Evolutionary conservation across 169 alveolate species (phyloP).

Genomic region (Eimeria necatrix): DNA sequence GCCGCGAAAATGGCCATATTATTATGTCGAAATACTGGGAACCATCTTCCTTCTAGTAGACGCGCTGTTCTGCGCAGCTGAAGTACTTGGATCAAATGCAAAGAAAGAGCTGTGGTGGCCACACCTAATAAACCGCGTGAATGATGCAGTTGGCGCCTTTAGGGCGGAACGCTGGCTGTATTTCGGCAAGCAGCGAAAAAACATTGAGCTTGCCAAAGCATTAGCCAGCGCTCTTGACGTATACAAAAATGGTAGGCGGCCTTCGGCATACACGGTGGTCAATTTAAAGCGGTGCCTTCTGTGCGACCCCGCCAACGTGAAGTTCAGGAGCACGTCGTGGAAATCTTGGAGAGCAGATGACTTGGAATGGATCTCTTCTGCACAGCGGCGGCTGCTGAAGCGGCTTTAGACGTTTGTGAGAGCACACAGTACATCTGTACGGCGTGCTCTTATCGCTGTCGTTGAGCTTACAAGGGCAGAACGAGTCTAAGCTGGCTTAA

Average conservation of each 20-base stretch:
- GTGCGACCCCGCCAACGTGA: background rate
- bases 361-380: background rate
- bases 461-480: no score
- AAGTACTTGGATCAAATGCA: constrained; percentile 14
- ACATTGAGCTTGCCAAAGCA: background rate
- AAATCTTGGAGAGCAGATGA: constrained; percentile 4
- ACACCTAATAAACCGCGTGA: background rate
- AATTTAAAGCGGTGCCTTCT: background rate
- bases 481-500: no score
- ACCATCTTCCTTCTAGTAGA: background rate
- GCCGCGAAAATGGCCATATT: background rate
- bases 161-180: background rate
- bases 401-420: no score
- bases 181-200: no score
- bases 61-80: background rate
- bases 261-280: constrained; percentile 4
- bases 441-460: no score
- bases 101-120: constrained; percentile 43
- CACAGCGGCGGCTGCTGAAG: no score
- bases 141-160: background rate
- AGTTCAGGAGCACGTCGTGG: background rate
- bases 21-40: background rate
- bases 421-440: no score
- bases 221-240: background rate
- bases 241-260: background rate